Base-by-base conservation (phyloP, 2,329 filamentous ascomycete genomes). In the Venturia pyrina region DNA sequence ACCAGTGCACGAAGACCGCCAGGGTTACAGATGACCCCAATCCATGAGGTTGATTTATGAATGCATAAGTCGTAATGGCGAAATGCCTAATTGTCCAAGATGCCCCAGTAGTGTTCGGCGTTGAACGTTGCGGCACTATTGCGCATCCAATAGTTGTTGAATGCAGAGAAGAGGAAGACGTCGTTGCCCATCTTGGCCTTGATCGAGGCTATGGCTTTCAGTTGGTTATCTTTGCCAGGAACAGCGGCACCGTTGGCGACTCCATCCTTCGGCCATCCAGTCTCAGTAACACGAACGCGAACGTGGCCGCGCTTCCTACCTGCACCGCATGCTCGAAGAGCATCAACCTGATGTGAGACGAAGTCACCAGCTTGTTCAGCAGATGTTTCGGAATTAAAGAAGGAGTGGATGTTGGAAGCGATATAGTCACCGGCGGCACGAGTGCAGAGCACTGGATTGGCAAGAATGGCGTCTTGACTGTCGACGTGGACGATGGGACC, bases 401-500 rank as follows among this genome's bases (percentile, higher is more conserved):
- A 96, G 15, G 91, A 85, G 75, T 96, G 91, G 69, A 87, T 85
- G 77, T 96, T 96, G 73, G 89, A 84, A 19, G 90, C 89, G 72
- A 88, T 91, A 78, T 89, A 90, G 72, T 96, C 91, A 0, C 89
- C 90, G 59, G 80, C 81, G 34, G 86, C 75, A 24, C 13, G 11
- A 57, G 32, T 44, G 77, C 91, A 96, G 61, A 96, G 82, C 63
- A 83, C 78, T 0, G 88, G 87, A 70, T 93, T 83, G 63, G 79
- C 77, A 61, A 87, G 78, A n/a, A 87, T 82, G 5, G 88, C 86
- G 28, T 84, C 82, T 71, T 90, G 89, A 0, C 90, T 93, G 73
- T 96, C 92, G 60, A 93, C 89, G 0, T 89, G 87, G 46, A 93
- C 89, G 40, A 96, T 86, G 1, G 85, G 85, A 2, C 91, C 91